Base-by-base conservation (phyloP, 1,139 yeast genomes). In the Diutina neorugosa region DNA sequence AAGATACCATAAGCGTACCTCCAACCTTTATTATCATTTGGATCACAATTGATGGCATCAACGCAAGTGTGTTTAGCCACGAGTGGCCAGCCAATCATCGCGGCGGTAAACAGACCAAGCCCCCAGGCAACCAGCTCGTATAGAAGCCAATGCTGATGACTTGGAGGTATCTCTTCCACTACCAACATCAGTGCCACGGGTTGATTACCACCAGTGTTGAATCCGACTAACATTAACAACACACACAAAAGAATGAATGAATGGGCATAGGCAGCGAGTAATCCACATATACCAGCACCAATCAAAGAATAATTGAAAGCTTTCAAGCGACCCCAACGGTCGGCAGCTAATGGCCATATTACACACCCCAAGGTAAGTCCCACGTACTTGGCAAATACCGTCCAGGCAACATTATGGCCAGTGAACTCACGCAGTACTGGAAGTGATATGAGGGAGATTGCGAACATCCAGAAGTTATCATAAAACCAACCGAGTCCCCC, bases 301-400 rank as follows among this genome's bases (percentile, higher is more conserved):
- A 48, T 11, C 9, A 48, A 7, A 2, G 51, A 19, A 2, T 7
- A 12, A 48, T 48, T 34, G 12, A 48, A 48, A 4, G 43, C 18
- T 2, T 23, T 23, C 12, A 48, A n/a, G 3, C 51, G 51, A 4
- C 51, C 51, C 11, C 14, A 48, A 19, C 19, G 27, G 19, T 48
- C 43, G n/a, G 51, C 51, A 8, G 23, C 23, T 14, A 48, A 20
- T 16, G 51, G 51, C 51, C 51, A 48, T 18, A 21, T 5, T 11
- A 41, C 34, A 19, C 41, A 48, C n/a, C 51, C 51, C 19, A 48
- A n/a, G 2, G 54, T 46, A 20, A 56, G 51, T 2, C 58, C 58
- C 6, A 56, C 20, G 31, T 56, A 56, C 41, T 56, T 56, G 53
- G 46, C 55, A 25, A 56, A 50, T 7, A 55, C 50, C 49, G 55